Evolutionary conservation across 2,329 filamentous ascomycete genomes (phyloP).

Genomic region (Exophiala bonariae): DNA sequence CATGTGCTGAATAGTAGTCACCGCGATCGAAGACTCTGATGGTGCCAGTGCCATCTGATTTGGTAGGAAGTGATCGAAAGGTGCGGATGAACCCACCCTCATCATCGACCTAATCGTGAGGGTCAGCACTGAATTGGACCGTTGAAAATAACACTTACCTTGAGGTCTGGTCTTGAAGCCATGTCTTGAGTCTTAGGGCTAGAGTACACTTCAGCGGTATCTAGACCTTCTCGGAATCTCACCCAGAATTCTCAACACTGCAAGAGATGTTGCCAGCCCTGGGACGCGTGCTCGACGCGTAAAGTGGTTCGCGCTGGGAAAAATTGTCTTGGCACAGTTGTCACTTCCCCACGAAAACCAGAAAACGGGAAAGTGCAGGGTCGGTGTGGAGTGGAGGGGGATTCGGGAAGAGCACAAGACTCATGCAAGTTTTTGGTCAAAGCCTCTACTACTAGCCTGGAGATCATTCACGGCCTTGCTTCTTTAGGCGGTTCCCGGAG

Average conservation of each 20-base stretch:
- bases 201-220: not conserved
- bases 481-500: too few species aligned
- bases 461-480: too few species aligned
- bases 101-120: conserved; percentile 73
- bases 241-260: conserved; percentile 2
- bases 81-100: conserved; percentile 96
- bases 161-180: conserved; percentile 71
- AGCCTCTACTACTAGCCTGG: too few species aligned
- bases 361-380: too few species aligned
- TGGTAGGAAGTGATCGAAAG: conserved; percentile 79
- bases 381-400: too few species aligned
- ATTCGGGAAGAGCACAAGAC: too few species aligned
- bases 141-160: conserved; percentile 48
- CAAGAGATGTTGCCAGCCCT: too few species aligned
- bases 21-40: conserved; percentile 90
- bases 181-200: conserved; percentile 41
- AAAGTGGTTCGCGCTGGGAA: conserved; percentile 3
- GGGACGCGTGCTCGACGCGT: conserved; percentile 2
- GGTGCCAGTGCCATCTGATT: conserved; percentile 64
- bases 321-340: too few species aligned
- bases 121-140: conserved; percentile 11
- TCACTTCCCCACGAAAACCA: too few species aligned
- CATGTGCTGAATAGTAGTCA: conserved; percentile 81
- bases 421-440: not conserved
- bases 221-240: too few species aligned